phyloP scores from a whole-genome alignment of 2,329 filamentous ascomycete genomes.

The Penicillium sp. region DNA sequence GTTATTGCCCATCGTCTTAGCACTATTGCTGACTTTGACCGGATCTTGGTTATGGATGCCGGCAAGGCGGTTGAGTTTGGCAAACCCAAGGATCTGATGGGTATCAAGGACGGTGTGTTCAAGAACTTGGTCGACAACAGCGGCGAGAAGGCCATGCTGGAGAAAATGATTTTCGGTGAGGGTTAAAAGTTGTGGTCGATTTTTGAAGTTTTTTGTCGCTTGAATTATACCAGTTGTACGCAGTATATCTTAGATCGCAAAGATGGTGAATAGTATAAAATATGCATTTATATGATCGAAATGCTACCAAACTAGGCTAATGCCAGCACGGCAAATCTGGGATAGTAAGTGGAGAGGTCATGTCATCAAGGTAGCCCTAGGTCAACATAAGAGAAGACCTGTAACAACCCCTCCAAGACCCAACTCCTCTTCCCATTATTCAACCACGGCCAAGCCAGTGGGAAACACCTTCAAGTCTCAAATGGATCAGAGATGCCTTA shows the following conservation, averaged over 20 bases:
- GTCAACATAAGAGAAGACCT: neutral
- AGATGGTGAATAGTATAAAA: conserved; percentile 7
- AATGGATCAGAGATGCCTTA: conserved; percentile 85
- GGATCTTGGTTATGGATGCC: conserved; percentile 65
- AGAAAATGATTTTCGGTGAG: conserved; percentile 22
- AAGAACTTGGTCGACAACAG: conserved; percentile 24
- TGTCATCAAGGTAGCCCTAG: conserved; percentile 5
- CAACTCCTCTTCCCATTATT: conserved; percentile 1
- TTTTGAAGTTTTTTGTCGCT: neutral
- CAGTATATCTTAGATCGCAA: conserved; percentile 6
- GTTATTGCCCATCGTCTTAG: conserved; percentile 72
- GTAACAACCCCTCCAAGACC: conserved; percentile 9
- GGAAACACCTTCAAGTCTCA: conserved; percentile 47
- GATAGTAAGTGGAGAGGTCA: conserved; percentile 2
- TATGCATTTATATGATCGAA: neutral
- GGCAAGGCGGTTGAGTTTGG: conserved; percentile 66
- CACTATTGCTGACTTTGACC: conserved; percentile 72
- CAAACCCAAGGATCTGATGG: conserved; percentile 57
- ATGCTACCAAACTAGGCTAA: neutral
- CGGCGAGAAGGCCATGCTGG: conserved; percentile 22
- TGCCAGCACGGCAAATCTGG: neutral
- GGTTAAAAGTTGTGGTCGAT: neutral
- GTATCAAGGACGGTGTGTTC: conserved; percentile 21
- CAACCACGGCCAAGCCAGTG: conserved; percentile 10
- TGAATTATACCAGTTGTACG: conserved; percentile 1